Conservation (phyloP, 345 rosid species). For the Turritis glabra region DNA sequence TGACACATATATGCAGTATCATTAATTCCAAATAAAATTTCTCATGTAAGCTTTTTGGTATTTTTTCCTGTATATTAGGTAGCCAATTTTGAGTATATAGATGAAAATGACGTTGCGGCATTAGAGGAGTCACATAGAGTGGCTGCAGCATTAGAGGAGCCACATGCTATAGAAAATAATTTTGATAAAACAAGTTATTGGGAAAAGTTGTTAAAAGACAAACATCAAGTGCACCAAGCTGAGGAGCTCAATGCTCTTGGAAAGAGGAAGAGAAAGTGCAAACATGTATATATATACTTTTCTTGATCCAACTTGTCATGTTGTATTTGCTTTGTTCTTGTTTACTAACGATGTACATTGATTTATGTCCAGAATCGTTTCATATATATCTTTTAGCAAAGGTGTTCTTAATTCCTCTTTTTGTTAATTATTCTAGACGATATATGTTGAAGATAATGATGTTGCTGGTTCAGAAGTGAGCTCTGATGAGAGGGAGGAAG, state of each 20-base stretch:
- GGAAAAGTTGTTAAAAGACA: constrained; percentile 73
- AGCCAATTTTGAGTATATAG: constrained; percentile 79
- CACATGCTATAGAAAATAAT: constrained; percentile 46
- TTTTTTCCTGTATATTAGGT: constrained; percentile 43
- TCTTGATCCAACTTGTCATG: constrained; percentile 9
- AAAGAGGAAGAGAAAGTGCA: constrained; percentile 81
- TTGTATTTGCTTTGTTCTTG: no score
- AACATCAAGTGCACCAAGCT: constrained; percentile 59
- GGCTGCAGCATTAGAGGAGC: constrained; percentile 57
- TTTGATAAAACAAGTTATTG: constrained; percentile 61
- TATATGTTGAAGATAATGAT: constrained; percentile 59
- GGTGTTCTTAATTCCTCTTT: constrained; percentile 20
- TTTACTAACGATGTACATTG: background rate
- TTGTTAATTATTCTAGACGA: constrained; percentile 47
- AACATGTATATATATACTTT: constrained; percentile 65
- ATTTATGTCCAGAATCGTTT: background rate
- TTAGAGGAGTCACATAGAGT: no score
- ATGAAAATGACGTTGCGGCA: constrained; percentile 63
- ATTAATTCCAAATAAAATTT: background rate
- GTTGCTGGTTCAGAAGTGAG: constrained; percentile 63
- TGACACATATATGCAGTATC: background rate
- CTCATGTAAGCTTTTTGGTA: background rate
- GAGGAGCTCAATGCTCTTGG: constrained; percentile 75
- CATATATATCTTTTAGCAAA: constrained; percentile 1
- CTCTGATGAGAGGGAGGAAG: constrained; percentile 60